Conservation (phyloP, 1,284 basidiomycete genomes). For the Ganoderma boninense region DNA sequence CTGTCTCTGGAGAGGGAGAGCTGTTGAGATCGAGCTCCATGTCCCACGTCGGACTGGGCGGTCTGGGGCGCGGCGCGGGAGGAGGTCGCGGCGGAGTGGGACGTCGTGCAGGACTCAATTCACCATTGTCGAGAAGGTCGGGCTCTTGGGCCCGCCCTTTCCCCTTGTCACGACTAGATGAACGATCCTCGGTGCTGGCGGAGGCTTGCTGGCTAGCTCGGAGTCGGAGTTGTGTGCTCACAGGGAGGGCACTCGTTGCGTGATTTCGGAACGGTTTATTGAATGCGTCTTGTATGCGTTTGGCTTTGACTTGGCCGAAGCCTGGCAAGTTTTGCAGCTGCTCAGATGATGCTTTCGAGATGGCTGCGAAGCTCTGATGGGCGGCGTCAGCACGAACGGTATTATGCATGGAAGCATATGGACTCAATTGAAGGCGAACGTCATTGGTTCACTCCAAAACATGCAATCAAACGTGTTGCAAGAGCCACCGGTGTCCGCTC, state of each 20-base stretch:
- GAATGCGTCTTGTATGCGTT: slow-evolving; percentile 80
- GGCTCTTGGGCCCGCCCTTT: slow-evolving; percentile 21
- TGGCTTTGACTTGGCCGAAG: slow-evolving; percentile 95
- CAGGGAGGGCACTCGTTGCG: slow-evolving; percentile 59
- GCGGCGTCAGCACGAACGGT: background rate
- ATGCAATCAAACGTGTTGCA: background rate
- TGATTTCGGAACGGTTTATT: slow-evolving; percentile 79
- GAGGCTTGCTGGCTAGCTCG: slow-evolving; percentile 19
- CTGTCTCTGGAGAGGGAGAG: slow-evolving; percentile 29
- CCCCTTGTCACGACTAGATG: slow-evolving; percentile 27
- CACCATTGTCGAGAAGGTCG: background rate
- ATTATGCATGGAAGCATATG: background rate
- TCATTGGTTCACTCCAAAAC: background rate
- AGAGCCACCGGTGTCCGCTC: background rate
- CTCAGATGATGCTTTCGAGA: slow-evolving; percentile 77
- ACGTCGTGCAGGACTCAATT: background rate
- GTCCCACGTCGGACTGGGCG: slow-evolving; percentile 47
- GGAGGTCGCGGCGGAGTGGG: slow-evolving; percentile 24
- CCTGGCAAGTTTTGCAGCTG: slow-evolving; percentile 89
- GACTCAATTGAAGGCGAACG: slow-evolving; percentile 1
- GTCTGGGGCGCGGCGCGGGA: slow-evolving; percentile 16
- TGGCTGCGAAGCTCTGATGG: slow-evolving; percentile 82
- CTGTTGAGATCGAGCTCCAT: slow-evolving; percentile 48
- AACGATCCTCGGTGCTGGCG: slow-evolving; percentile 1
- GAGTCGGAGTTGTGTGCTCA: slow-evolving; percentile 24